Conservation (phyloP, 1,139 yeast species). For the Saccharomyces hybrid region DNA sequence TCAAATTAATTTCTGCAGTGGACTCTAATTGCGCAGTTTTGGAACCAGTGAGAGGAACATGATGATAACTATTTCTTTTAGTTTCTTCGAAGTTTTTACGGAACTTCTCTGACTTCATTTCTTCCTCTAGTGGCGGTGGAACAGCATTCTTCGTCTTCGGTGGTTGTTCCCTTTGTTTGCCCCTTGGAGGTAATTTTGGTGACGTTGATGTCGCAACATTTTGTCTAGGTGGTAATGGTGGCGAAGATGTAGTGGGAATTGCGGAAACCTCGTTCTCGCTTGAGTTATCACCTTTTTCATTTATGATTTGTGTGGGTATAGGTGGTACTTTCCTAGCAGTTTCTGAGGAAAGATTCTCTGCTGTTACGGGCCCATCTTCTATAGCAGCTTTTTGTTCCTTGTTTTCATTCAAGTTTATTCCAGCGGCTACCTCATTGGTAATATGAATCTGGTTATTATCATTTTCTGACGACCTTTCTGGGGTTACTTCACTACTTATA, state of each 20-base stretch:
- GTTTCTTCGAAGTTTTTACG: conserved; percentile 16
- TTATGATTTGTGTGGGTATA: neutral
- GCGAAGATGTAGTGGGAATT: neutral
- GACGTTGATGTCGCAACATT: neutral
- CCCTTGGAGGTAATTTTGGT: conserved; percentile 17
- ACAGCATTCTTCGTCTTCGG: conserved; percentile 17
- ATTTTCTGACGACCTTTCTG: neutral
- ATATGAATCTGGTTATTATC: neutral
- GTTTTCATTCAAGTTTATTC: too few relatives aligned
- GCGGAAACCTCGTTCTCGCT: neutral
- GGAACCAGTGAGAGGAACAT: conserved; percentile 10
- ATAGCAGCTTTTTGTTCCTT: neutral
- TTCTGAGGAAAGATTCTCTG: neutral
- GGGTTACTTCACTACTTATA: neutral
- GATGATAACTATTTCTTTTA: conserved; percentile 7
- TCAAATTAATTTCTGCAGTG: conserved; percentile 36
- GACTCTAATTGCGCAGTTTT: conserved; percentile 16
- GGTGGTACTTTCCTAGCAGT: neutral
- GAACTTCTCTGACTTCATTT: conserved; percentile 24
- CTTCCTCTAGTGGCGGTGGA: conserved; percentile 31
- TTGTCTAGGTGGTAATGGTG: conserved; percentile 2
- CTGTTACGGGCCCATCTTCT: neutral
- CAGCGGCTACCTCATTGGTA: neutral
- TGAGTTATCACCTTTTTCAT: neutral
- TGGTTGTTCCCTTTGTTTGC: conserved; percentile 2